Conservation (phyloP, 768 basidiomycete species). For the Macrolepiota albuminosa region DNA sequence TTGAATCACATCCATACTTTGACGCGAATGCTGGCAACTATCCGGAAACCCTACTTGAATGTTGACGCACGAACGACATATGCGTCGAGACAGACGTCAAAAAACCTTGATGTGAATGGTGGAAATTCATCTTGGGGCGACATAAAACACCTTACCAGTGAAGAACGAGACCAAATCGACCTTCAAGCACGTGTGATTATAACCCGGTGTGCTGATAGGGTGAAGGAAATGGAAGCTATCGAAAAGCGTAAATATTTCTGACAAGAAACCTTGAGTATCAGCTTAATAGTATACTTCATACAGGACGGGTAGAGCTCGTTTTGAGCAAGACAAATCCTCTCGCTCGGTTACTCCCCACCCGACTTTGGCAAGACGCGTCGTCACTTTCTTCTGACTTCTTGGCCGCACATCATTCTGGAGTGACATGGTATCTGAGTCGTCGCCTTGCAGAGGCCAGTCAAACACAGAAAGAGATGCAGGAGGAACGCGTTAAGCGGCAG, state of each 20-base stretch:
- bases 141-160: slow-evolving; percentile 73
- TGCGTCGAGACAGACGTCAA: slow-evolving; percentile 44
- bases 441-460: slow-evolving; percentile 78
- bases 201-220: slow-evolving; percentile 78
- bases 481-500: slow-evolving; percentile 87
- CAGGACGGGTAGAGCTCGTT: slow-evolving; percentile 65
- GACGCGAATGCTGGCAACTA: slow-evolving; percentile 63
- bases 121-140: slow-evolving; percentile 52
- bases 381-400: slow-evolving; percentile 61
- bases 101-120: slow-evolving; percentile 50
- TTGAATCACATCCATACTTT: slow-evolving; percentile 70
- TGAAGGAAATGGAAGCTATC: slow-evolving; percentile 81
- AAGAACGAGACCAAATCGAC: slow-evolving; percentile 96
- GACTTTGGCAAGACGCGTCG: slow-evolving; percentile 55
- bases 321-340: slow-evolving; percentile 63
- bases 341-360: slow-evolving; percentile 64
- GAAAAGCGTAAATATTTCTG: slow-evolving; percentile 66
- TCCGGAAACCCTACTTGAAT: slow-evolving; percentile 87
- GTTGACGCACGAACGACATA: slow-evolving; percentile 58
- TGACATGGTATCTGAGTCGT: slow-evolving; percentile 87
- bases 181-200: slow-evolving; percentile 85
- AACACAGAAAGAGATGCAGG: slow-evolving; percentile 83
- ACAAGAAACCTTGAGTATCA: slow-evolving; percentile 10
- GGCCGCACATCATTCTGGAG: slow-evolving; percentile 89
- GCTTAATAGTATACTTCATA: slow-evolving; percentile 10